Base-by-base conservation (phyloP, 768 basidiomycete species). In the Phylloporus arenicola region DNA sequence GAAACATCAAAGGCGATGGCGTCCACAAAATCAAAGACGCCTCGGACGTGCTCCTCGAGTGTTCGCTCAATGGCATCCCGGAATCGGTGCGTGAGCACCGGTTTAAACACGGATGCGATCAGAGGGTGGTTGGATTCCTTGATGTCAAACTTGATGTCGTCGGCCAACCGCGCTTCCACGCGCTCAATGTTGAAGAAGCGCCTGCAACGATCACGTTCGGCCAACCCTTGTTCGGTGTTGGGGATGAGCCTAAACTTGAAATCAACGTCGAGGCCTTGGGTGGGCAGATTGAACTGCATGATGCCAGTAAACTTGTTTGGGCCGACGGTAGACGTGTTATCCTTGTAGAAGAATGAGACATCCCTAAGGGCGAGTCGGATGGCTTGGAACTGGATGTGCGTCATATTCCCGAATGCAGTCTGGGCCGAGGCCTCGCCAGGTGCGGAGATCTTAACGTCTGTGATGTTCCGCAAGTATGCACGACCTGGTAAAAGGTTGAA, bases 321-420 rank as follows among this genome's bases (percentile, higher is more conserved):
- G 0, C 78, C 75, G 38, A 85, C 50, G 4, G 72, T 67, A 4
- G 79, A 70, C 2, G 64, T 68, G 58, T 84, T 81, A 66, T 88
- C 85, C 33, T 75, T 76, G 66, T 84, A 88, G 65, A 77, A 88
- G 71, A 88, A 88, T 1, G 86, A 86, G 0, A 88, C 77, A 29
- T 88, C 80, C 51, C 74, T 68, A 40, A 88, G 75, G 9, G 69
- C 59, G 27, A 88, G 74, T 55, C 84, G 84, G 0, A 88, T 64
- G 1, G 82, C 86, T 52, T 84, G 81, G 20, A 82, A 67, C 43
- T 77, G 79, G 35, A 87, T 72, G 40, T 84, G 83, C 0, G 84
- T 87, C 51, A 85, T 73, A 0, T 83, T 74, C 39, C 84, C 84
- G 27, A 86, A 63, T 2, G 78, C 65, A 3, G 81, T 81, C 43